phyloP scores from a whole-genome alignment of 805 yeast genomes.

The Wickerhamomyces mucosus region DNA sequence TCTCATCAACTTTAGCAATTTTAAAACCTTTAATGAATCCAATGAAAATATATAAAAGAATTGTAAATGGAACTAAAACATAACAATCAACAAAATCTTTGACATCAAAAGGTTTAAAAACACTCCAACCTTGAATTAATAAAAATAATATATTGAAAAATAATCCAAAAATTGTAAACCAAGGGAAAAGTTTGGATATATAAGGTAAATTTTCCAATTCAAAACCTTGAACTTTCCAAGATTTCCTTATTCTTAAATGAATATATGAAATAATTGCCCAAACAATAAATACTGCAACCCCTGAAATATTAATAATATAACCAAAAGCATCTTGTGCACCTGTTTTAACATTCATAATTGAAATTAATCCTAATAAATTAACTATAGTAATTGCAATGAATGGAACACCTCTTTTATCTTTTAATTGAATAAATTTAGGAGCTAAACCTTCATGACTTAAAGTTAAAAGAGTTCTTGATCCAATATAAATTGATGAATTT shows the following conservation, averaged over 20 bases:
- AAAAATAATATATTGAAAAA: conserved; percentile 30
- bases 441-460: conserved; percentile 56
- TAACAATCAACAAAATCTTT: conserved; percentile 52
- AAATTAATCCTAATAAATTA: conserved; percentile 52
- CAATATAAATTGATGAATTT: conserved; percentile 61
- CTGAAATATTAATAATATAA: conserved; percentile 66
- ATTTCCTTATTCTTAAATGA: conserved; percentile 61
- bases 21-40: conserved; percentile 30
- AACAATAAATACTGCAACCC: conserved; percentile 66
- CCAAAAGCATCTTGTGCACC: conserved; percentile 52
- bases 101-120: conserved; percentile 38
- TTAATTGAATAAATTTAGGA: conserved; percentile 42
- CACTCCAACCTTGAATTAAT: conserved; percentile 41
- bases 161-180: conserved; percentile 31
- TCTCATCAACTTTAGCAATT: conserved; percentile 31
- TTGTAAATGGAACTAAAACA: conserved; percentile 48
- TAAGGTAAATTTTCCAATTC: conserved; percentile 60
- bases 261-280: conserved; percentile 59
- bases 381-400: conserved; percentile 48
- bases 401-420: conserved; percentile 55
- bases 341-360: conserved; percentile 45
- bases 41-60: conserved; percentile 31
- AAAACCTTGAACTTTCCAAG: conserved; percentile 53
- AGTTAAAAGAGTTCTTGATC: conserved; percentile 56
- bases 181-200: conserved; percentile 48